Percentiles rank a stretch among this genome's conserved stretches.
Conservation (phyloP, 305 asterid genomes). For the Euphrasia arctica region DNA sequence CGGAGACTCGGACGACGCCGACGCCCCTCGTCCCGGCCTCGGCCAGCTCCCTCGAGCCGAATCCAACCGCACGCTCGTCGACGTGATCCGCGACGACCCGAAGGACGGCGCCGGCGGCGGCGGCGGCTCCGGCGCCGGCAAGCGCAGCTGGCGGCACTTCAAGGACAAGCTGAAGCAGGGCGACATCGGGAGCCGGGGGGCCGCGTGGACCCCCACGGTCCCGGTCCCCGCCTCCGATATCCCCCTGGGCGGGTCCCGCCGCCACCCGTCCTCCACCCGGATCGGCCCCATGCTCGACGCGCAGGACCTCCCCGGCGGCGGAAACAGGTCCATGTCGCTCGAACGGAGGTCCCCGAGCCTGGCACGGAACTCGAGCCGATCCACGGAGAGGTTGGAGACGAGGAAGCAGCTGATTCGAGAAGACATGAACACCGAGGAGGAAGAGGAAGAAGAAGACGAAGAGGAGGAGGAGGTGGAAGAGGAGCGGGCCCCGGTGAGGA, state of each 20-base stretch:
- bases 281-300: slow-evolving; percentile 18
- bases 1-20: slow-evolving; percentile 20
- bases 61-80: slow-evolving; percentile 32
- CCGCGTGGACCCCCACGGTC: slow-evolving; percentile 36
- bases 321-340: slow-evolving; percentile 16
- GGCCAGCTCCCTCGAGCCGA: slow-evolving; percentile 21
- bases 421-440: slow-evolving; percentile 7
- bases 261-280: slow-evolving; percentile 28
- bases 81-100: slow-evolving; percentile 30
- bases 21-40: neutral
- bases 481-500: slow-evolving; percentile 28
- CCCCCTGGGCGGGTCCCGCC: slow-evolving; percentile 24
- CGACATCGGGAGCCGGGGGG: slow-evolving; percentile 28
- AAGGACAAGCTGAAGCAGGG: slow-evolving; percentile 38
- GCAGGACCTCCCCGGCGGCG: slow-evolving; percentile 1
- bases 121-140: slow-evolving; percentile 17
- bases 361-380: slow-evolving; percentile 24
- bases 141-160: slow-evolving; percentile 28
- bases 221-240: slow-evolving; percentile 37
- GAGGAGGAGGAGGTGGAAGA: slow-evolving; percentile 1
- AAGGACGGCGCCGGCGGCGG: neutral
- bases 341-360: slow-evolving; percentile 16
- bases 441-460: slow-evolving; percentile 7
- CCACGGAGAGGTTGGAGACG: slow-evolving; percentile 21
- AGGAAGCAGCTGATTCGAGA: slow-evolving; percentile 21